A percentile compares a stretch with the other conserved stretches of the same genome.
These are phyloP conservation scores for Phialophora verrucosa DNA, from an alignment of 2,329 filamentous ascomycete genomes.

Conservation along the genomic window DNA sequence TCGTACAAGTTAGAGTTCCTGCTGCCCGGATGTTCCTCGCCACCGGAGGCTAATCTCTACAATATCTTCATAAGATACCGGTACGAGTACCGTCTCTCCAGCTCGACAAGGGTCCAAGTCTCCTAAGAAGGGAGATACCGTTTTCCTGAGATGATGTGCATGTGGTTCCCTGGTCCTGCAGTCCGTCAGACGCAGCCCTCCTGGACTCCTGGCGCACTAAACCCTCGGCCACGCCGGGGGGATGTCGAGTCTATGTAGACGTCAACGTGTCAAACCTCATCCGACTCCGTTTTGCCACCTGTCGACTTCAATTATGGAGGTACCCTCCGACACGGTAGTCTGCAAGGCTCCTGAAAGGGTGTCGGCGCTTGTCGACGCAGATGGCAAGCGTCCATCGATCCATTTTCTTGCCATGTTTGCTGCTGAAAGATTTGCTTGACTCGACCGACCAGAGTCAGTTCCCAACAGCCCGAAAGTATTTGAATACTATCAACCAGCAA, in stretches of 20 bases:
- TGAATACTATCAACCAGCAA: background rate
- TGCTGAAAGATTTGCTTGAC: background rate
- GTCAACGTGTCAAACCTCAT: background rate
- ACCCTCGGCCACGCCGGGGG: background rate
- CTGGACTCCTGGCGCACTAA: background rate
- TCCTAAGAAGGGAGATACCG: background rate
- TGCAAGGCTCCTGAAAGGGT: background rate
- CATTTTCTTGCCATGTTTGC: conserved; percentile 5
- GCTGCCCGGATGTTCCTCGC: conserved; percentile 1
- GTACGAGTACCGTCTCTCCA: background rate
- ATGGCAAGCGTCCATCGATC: background rate
- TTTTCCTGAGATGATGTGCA: background rate
- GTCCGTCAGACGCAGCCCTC: background rate
- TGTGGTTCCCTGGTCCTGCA: background rate
- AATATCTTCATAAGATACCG: background rate
- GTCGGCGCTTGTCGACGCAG: background rate
- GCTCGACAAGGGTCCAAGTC: background rate
- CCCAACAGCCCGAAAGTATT: background rate
- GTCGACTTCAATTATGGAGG: background rate
- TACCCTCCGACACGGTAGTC: background rate
- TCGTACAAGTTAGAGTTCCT: background rate
- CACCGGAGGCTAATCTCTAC: conserved; percentile 1
- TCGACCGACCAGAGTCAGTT: background rate
- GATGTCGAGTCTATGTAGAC: conserved; percentile 1
- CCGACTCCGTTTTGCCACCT: background rate